A percentile compares a stretch with the other conserved stretches of the same genome.
phyloP scores from a whole-genome alignment of 345 rosid species.

The Litchi chinensis region DNA sequence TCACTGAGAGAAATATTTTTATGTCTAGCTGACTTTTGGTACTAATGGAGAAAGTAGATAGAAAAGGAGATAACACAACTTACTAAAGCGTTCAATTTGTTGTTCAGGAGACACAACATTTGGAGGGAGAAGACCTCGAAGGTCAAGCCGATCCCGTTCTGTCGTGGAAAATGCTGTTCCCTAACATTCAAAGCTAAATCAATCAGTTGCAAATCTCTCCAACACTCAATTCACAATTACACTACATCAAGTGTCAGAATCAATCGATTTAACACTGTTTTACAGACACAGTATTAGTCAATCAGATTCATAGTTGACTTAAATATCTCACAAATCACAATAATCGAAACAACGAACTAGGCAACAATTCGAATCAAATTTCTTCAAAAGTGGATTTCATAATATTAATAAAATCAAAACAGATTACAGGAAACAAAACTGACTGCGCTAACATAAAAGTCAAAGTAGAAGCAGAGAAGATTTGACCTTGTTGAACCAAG shows the following conservation, averaged over 20 bases:
- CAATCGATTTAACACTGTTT: not conserved
- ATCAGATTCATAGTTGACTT: not conserved
- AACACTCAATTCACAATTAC: not conserved
- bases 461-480: not conserved
- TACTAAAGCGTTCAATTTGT: slow-evolving; percentile 92
- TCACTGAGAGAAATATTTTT: not conserved
- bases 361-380: too few relatives aligned
- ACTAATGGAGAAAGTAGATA: not conserved
- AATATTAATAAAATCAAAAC: too few relatives aligned
- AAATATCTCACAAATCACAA: not conserved
- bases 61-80: slow-evolving; percentile 22
- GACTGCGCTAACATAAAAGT: not conserved
- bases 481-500: slow-evolving; percentile 97
- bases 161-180: slow-evolving; percentile 97
- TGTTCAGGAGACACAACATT: slow-evolving; percentile 80
- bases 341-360: not conserved
- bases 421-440: too few relatives aligned
- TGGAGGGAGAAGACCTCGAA: slow-evolving; percentile 96
- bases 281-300: not conserved
- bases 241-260: not conserved
- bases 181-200: slow-evolving; percentile 30
- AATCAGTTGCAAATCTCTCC: not conserved
- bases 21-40: too few relatives aligned
- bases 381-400: too few relatives aligned
- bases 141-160: slow-evolving; percentile 93